Conservation (phyloP, 2,329 filamentous ascomycete genomes). For the Eutypa lata region DNA sequence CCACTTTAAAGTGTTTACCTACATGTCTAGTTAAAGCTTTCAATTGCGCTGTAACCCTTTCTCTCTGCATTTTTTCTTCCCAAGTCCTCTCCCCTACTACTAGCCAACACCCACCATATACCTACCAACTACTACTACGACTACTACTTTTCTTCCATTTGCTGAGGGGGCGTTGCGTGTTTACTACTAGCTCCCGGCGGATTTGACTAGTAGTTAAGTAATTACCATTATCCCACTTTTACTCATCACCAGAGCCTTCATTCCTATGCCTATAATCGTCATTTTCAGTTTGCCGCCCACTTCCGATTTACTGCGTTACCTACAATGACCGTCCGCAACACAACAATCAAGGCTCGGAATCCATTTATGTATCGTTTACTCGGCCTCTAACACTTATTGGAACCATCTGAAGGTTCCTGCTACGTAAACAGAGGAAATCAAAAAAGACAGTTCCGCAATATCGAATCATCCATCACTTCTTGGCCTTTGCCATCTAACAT, state of each 20-base stretch:
- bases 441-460: too few relatives aligned
- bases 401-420: conserved; percentile 31
- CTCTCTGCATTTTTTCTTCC: background rate
- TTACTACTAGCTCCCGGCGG: background rate
- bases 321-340: conserved; percentile 28
- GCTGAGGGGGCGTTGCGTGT: background rate
- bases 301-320: background rate
- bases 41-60: background rate
- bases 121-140: too few relatives aligned
- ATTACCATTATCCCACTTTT: background rate
- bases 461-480: conserved; percentile 1
- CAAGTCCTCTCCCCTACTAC: too few relatives aligned
- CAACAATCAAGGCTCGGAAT: conserved; percentile 21
- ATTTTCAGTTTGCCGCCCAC: background rate
- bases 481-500: background rate
- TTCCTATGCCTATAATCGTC: background rate
- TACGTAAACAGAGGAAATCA: conserved; percentile 1
- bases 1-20: background rate
- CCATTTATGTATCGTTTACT: conserved; percentile 19
- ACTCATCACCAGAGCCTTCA: background rate
- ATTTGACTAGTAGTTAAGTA: background rate
- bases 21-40: background rate
- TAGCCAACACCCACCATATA: too few relatives aligned
- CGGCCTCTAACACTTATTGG: conserved; percentile 31
- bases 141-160: background rate